phyloP scores from a whole-genome alignment of 352 stramenopile genomes.

The Phytophthora pistaciae region DNA sequence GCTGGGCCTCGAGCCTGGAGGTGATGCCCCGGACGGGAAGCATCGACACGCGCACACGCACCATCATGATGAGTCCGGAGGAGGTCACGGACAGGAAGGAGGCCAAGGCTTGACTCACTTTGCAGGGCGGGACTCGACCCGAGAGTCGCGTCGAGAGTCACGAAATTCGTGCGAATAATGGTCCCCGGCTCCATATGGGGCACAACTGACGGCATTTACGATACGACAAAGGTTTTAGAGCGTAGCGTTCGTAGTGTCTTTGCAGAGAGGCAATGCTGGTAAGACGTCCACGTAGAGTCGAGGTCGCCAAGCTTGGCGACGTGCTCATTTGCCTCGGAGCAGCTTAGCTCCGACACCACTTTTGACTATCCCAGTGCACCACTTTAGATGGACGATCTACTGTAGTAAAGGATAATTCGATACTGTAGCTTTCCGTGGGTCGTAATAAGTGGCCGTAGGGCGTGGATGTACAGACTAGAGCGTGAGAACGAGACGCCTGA shows the following conservation, averaged over 20 bases:
- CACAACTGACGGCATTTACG: not conserved
- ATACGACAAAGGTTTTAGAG: not conserved
- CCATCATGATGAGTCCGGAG: not conserved
- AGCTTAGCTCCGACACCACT: not conserved
- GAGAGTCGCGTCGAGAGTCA: not conserved
- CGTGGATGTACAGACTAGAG: too few relatives aligned
- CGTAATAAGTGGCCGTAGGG: not conserved
- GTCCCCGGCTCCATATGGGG: slow-evolving; percentile 2
- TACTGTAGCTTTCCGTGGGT: not conserved
- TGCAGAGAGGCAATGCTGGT: not conserved
- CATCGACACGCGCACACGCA: not conserved
- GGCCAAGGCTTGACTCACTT: not conserved
- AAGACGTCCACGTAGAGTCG: slow-evolving; percentile 1
- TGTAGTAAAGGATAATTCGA: not conserved
- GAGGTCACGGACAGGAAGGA: not conserved
- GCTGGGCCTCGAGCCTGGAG: not conserved
- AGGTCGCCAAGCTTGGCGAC: not conserved
- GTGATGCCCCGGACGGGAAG: not conserved
- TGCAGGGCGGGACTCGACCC: not conserved
- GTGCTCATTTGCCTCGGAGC: not conserved
- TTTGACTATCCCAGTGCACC: not conserved
- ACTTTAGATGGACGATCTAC: not conserved
- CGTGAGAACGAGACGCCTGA: too few relatives aligned
- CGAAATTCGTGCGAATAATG: too few relatives aligned
- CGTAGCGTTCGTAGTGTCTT: not conserved